Evolutionary conservation across 2,329 filamentous ascomycete species (phyloP).

Genomic region (Emergomyces pasteurianus): DNA sequence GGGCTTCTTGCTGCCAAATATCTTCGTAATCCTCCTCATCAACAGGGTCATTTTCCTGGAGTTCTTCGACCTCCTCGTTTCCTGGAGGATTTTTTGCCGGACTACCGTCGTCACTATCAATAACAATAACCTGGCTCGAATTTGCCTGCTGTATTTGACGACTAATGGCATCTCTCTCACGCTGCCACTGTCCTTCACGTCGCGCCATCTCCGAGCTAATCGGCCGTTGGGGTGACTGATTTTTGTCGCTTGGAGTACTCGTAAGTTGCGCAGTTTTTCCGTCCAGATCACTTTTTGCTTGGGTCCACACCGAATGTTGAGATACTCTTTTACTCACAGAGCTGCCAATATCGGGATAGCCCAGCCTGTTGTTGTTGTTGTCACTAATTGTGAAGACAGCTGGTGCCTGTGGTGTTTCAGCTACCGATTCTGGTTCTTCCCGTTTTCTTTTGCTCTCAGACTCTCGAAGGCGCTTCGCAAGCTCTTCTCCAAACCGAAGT

Average conservation of each 20-base stretch:
- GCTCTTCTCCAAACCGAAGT: slow-evolving; percentile 31
- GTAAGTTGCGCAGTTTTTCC: not conserved
- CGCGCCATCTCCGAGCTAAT: slow-evolving; percentile 16
- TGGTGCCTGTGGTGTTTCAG: slow-evolving; percentile 6
- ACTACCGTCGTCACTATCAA: slow-evolving; percentile 25
- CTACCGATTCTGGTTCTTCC: not conserved
- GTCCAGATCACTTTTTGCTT: not conserved
- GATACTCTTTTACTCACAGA: not conserved
- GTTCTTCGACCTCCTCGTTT: slow-evolving; percentile 8
- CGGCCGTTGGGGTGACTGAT: not conserved
- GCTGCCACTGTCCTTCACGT: slow-evolving; percentile 33
- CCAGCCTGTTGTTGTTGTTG: not conserved
- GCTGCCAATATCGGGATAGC: not conserved
- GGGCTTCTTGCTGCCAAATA: slow-evolving; percentile 37
- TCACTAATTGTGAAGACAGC: slow-evolving; percentile 7
- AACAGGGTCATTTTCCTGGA: slow-evolving; percentile 5
- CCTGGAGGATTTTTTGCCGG: slow-evolving; percentile 2
- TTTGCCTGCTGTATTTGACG: slow-evolving; percentile 33
- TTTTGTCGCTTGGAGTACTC: not conserved
- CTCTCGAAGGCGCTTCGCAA: slow-evolving; percentile 25
- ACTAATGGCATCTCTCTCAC: slow-evolving; percentile 34
- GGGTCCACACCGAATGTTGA: not conserved
- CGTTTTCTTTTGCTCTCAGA: slow-evolving; percentile 2
- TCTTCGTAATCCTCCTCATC: slow-evolving; percentile 30
- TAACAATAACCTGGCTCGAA: slow-evolving; percentile 32